phyloP scores from a whole-genome alignment of 768 basidiomycete species.

The Tephrocybe sp. region DNA sequence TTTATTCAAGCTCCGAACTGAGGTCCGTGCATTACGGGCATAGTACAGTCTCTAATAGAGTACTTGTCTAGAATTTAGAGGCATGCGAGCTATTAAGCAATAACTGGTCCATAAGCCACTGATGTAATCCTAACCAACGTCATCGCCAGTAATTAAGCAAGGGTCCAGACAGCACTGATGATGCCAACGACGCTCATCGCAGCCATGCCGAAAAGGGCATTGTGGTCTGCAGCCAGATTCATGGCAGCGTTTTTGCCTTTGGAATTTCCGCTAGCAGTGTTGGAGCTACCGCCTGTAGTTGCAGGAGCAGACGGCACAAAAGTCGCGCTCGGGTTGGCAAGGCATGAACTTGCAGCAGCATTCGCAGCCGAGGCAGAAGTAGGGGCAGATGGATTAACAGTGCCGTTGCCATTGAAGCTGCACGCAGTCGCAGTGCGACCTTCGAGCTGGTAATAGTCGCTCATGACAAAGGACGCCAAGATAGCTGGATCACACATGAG shows the following conservation, averaged over 20 bases:
- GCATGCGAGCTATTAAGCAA: too few relatives aligned
- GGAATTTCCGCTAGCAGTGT: conserved; percentile 9
- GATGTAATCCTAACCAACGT: too few relatives aligned
- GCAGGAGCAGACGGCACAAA: conserved; percentile 55
- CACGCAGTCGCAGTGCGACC: conserved; percentile 61
- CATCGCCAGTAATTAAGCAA: conserved; percentile 27
- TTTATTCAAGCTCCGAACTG: conserved; percentile 19
- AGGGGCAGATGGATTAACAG: conserved; percentile 60
- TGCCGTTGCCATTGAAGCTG: conserved; percentile 83
- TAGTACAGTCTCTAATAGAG: conserved; percentile 14
- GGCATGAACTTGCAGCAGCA: conserved; percentile 62
- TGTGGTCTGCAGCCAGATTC: conserved; percentile 22
- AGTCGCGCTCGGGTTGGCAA: conserved; percentile 61
- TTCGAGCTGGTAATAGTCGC: conserved; percentile 66
- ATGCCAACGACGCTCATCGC: conserved; percentile 32
- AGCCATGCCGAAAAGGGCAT: conserved; percentile 34
- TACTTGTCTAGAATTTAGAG: too few relatives aligned
- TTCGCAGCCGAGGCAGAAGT: conserved; percentile 44
- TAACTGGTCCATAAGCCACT: too few relatives aligned
- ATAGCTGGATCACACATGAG: conserved; percentile 43
- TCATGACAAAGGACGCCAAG: conserved; percentile 83
- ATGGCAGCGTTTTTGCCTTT: conserved; percentile 20
- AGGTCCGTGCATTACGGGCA: conserved; percentile 16
- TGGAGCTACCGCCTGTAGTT: conserved; percentile 19
- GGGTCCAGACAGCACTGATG: conserved; percentile 41